Base-by-base conservation (phyloP, 805 yeast species). In the Saturnispora zaruensis region DNA sequence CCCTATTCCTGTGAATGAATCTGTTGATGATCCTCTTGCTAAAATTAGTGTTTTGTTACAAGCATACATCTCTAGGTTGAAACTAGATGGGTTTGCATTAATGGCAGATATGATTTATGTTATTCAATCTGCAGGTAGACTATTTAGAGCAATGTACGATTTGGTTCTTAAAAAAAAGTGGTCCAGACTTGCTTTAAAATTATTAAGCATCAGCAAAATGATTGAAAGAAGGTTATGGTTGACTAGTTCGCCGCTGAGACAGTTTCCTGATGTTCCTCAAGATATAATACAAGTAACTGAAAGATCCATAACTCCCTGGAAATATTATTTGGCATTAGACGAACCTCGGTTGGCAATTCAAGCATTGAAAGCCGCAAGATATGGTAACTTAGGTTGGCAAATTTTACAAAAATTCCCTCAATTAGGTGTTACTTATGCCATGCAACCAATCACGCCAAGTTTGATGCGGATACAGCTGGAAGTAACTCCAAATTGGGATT, bases 41-140 rank as follows among this genome's bases (percentile, higher is more conserved):
- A 93, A 93, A 63, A 77, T 87, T 20, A 88, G 82, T 56, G 78
- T 88, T 6, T 65, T 93, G 34, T 67, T 93, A 11, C 99, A 93
- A 61, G 78, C 96, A 0, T 88, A 86, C 59, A 86, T 93, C n/a
- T 85, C 96, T 1, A 67, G 82, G 34, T 68, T 90, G 23, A 69
- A 72, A 8, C 69, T 93, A 16, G 93, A 85, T 0, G 98, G 98
- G 0, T 87, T 87, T 68, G 96, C 97, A 0, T 67, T 95, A 53
- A 80, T 84, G 75, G 81, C 96, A 0, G 99, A 93, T 69, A 88
- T 90, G 96, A 74, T 87, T 3, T 93, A 87, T 62, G 79, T 93
- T 38, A 85, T 93, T 0, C 98, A 93, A 65, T 87, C 95, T 38
- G 97, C 96, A 1, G 91, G 95, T 3, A 76, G 99, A 61, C 66